Base-by-base conservation (phyloP, 2,329 filamentous ascomycete species). In the Boeremia lycopersici region DNA sequence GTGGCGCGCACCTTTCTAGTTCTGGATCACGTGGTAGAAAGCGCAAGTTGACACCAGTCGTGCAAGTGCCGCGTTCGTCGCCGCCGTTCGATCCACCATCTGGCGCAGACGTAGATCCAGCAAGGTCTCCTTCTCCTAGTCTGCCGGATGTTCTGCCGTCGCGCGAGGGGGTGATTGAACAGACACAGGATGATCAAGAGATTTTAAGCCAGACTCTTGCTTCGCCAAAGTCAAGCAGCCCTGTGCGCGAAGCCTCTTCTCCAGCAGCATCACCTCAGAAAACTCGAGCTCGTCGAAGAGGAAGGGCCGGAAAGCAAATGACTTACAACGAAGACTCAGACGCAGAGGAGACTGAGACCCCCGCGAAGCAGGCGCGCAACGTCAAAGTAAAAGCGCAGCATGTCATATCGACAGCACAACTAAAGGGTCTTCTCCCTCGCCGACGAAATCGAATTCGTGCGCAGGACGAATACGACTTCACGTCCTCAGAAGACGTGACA, bases 391-490 rank as follows among this genome's bases (percentile, higher is more conserved):
- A 71, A 46, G 62, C 69, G 47, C 61, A 74, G 52, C 64, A 65
- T 15, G 58, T 74, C 28, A 67, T 74, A 31, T 77, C 77, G 7
- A 81, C 79, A 25, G 77, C 78, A 3, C 74, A 75, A 25, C 66
- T 81, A 17, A 78, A 79, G 57, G 69, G 72, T 6, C 62, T 81
- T 7, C 69, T 81, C 13, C 79, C 79, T 10, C 78, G 76, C 54
- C 71, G 77, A 49, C 67, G 75, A 19, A 70, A 62, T 31, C 70
- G 65, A 44, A 53, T 67, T 19, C 60, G 54, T 23, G 54, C 56
- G 28, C 66, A 74, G 52, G 69, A 73, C 46, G 74, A 78, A 28
- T 80, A 75, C 55, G 77, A 80, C 48, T 59, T 81, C 6, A 67
- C 73, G 2, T 73, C 70, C 10, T 75, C 71, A 8, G 72, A 72